Evolutionary conservation across 129 eudicot species (phyloP), one percentile per base, ranked within the genome.

Genomic region (Oenanthe sinensis): DNA sequence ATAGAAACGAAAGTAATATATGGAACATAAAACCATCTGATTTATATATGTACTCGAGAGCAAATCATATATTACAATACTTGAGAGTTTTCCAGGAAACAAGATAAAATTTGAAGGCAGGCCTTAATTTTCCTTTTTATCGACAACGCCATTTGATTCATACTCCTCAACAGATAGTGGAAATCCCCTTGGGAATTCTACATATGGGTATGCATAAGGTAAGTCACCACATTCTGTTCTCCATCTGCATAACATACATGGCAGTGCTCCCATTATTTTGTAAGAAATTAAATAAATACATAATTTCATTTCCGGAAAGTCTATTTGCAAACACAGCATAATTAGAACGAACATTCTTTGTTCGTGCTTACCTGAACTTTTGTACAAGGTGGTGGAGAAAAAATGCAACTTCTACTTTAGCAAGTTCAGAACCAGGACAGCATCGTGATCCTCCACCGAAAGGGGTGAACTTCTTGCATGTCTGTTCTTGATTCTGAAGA

Each of bases 401-500:
- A 82, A 92, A 89, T 0, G 97, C 95, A 69, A 90, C 88, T 89
- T 92, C 97, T 67, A 92, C 87, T 78, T 89, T 89, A 47, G 91
- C 97, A 48, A 92, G 82, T 79, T 92, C 97, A 48, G 91, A 92
- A 44, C 97, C 97, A 0, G 97, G 95, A 83, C 97, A 92, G 78
- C 88, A 88, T 74, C 97, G 85, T 68, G 92, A 78, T 55, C 97
- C 97, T 68, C 97, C 97, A 8, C 97, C 97, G 82, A 92, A 92
- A 2, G 97, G 97, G 46, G 85, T 92, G 48, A 92, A 89, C 74
- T 86, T 92, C 85, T 92, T 92, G 85, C 91, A 83, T 22, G 82
- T 85, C 80, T 89, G 92, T 78, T 91, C 94, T 83, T 86, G 86
- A 39, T 54, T 78, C 83, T 89, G 86, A 6, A 44, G n/a, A 15